Evolutionary conservation across 352 stramenopile species (phyloP).

Genomic region (Phytophthora hibernalis): DNA sequence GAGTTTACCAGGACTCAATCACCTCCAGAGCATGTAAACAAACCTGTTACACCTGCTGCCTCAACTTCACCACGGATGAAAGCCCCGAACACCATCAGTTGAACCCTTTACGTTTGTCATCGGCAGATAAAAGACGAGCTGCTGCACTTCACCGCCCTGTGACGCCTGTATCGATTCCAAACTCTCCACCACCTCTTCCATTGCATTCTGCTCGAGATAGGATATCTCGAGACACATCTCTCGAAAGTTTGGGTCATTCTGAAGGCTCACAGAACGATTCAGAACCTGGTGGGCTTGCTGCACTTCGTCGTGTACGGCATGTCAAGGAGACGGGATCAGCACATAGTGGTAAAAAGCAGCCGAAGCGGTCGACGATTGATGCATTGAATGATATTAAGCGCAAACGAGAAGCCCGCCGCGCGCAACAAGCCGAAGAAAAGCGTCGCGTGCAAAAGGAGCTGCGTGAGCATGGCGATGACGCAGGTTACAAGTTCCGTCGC

Average conservation of each 20-base stretch:
- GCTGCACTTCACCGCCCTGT: constrained; percentile 7
- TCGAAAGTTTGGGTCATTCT: constrained; percentile 10
- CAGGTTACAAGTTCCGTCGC: constrained; percentile 77
- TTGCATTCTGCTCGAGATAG: constrained; percentile 4
- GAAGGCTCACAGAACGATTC: constrained; percentile 9
- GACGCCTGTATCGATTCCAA: constrained; percentile 23
- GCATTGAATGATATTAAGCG: constrained; percentile 75
- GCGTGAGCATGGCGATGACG: constrained; percentile 71
- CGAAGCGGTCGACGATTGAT: constrained; percentile 58
- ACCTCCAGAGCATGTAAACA: neutral
- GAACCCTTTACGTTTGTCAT: constrained; percentile 34
- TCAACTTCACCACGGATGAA: constrained; percentile 21
- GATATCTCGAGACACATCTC: constrained; percentile 17
- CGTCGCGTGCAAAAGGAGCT: constrained; percentile 70
- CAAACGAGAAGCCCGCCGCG: constrained; percentile 69
- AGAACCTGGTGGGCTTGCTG: constrained; percentile 10
- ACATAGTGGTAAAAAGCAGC: constrained; percentile 33
- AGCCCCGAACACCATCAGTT: constrained; percentile 8
- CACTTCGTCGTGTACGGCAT: constrained; percentile 6
- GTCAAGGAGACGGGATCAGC: constrained; percentile 14
- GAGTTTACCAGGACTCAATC: constrained; percentile 1
- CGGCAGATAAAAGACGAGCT: constrained; percentile 28
- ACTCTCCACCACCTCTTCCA: constrained; percentile 2
- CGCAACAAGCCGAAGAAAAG: constrained; percentile 69
- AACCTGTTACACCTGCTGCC: constrained; percentile 3